Percentiles rank a stretch among this genome's conserved stretches.
Evolutionary conservation across 768 basidiomycete genomes (phyloP).

Genomic region (Mycena vulgaris): DNA sequence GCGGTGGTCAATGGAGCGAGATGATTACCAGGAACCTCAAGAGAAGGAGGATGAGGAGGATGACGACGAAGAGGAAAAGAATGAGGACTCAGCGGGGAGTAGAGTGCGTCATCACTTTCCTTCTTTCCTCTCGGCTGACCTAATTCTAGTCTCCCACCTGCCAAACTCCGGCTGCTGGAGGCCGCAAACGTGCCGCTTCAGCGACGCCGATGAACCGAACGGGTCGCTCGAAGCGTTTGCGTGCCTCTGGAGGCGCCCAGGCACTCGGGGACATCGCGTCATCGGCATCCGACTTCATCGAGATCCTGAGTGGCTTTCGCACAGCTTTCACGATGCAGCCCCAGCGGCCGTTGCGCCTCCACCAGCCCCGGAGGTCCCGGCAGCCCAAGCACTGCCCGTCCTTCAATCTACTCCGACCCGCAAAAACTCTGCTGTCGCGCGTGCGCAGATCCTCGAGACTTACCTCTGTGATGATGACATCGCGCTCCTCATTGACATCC

Average conservation of each 20-base stretch:
- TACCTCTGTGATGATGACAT: neutral
- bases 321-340: neutral
- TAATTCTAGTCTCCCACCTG: slow-evolving; percentile 1
- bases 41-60: too few relatives aligned
- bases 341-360: neutral
- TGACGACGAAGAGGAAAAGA: too few relatives aligned
- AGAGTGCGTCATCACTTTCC: too few relatives aligned
- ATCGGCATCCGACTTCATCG: neutral
- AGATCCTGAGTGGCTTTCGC: neutral
- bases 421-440: neutral
- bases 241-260: too few relatives aligned
- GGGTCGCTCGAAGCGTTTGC: neutral
- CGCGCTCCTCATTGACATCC: neutral
- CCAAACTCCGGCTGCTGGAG: neutral
- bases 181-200: neutral
- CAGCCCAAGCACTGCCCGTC: neutral
- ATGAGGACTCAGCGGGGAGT: too few relatives aligned
- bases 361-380: neutral
- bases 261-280: neutral
- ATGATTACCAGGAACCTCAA: too few relatives aligned
- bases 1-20: too few relatives aligned
- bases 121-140: too few relatives aligned
- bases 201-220: neutral
- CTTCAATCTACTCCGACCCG: neutral
- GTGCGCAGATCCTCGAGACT: slow-evolving; percentile 1